phyloP scores from a whole-genome alignment of 2,329 filamentous ascomycete genomes.

The Neopestalotiopsis sp. region DNA sequence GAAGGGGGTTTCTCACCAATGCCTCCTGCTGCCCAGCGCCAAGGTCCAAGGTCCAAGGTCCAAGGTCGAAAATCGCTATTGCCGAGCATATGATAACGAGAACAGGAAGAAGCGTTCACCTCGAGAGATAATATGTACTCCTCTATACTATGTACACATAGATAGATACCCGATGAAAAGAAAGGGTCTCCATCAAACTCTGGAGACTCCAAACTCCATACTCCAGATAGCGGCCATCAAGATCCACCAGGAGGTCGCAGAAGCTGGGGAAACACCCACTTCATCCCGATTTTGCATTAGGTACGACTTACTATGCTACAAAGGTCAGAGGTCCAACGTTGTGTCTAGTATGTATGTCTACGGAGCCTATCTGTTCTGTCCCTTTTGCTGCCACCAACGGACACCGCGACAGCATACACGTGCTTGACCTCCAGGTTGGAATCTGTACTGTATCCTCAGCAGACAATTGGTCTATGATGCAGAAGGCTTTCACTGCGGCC shows the following conservation, averaged over 20 bases:
- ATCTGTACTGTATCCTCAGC: neutral
- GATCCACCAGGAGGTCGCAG: neutral
- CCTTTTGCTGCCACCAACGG: neutral
- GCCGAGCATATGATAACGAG: neutral
- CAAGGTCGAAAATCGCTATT: neutral
- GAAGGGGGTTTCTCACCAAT: neutral
- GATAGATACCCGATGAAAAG: no score
- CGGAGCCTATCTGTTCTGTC: neutral
- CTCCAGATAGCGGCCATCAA: neutral
- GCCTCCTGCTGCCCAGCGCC: no score
- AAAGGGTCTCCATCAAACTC: neutral
- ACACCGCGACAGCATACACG: neutral
- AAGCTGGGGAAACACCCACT: neutral
- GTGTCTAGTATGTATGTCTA: neutral
- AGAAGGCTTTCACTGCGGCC: neutral
- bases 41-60: no score
- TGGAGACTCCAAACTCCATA: neutral
- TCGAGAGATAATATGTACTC: no score
- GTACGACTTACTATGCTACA: neutral
- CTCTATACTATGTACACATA: no score
- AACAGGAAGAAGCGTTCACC: neutral
- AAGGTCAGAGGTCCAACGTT: neutral
- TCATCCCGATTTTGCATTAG: neutral
- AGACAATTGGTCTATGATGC: no score
- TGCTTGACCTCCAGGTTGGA: neutral